phyloP scores from a whole-genome alignment of 2,329 filamentous ascomycete species.

The Ascosphaera acerosa region DNA sequence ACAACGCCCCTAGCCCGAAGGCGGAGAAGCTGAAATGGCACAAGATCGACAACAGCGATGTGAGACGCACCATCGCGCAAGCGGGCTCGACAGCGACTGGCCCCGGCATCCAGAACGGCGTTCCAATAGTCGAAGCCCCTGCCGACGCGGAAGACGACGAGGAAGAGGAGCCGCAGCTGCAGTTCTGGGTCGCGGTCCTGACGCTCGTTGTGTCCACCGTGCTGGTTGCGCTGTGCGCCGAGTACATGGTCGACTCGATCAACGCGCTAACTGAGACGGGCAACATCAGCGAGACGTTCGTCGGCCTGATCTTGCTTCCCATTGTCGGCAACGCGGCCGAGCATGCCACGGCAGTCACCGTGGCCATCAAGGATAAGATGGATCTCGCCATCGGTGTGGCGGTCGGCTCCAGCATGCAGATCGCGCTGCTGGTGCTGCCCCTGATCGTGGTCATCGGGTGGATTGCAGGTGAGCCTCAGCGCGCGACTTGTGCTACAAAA shows the following conservation, averaged over 20 bases:
- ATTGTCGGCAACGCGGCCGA: conserved; percentile 42
- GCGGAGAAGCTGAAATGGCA: conserved; percentile 28
- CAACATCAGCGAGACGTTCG: conserved; percentile 31
- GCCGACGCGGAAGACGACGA: conserved; percentile 37
- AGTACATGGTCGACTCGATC: conserved; percentile 37
- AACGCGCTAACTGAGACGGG: conserved; percentile 25
- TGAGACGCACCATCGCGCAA: conserved; percentile 24
- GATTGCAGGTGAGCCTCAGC: conserved; percentile 14
- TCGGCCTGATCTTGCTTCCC: conserved; percentile 36
- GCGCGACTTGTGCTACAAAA: too few relatives aligned
- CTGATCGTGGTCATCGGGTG: conserved; percentile 35
- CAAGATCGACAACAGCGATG: conserved; percentile 25
- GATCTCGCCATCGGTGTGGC: conserved; percentile 40
- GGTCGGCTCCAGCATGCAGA: conserved; percentile 40
- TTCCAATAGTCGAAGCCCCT: conserved; percentile 23
- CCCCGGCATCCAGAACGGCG: conserved; percentile 23
- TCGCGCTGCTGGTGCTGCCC: conserved; percentile 35
- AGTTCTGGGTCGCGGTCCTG: conserved; percentile 42
- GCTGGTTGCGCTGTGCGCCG: conserved; percentile 52
- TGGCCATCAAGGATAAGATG: conserved; percentile 41
- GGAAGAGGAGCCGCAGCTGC: conserved; percentile 47
- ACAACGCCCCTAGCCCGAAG: conserved; percentile 58
- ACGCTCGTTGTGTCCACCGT: conserved; percentile 50
- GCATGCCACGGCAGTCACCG: conserved; percentile 37
- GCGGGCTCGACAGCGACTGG: conserved; percentile 24